Evolutionary conservation across 176 grass and related monocot species (phyloP).

Genomic region (Avena atlantica): DNA sequence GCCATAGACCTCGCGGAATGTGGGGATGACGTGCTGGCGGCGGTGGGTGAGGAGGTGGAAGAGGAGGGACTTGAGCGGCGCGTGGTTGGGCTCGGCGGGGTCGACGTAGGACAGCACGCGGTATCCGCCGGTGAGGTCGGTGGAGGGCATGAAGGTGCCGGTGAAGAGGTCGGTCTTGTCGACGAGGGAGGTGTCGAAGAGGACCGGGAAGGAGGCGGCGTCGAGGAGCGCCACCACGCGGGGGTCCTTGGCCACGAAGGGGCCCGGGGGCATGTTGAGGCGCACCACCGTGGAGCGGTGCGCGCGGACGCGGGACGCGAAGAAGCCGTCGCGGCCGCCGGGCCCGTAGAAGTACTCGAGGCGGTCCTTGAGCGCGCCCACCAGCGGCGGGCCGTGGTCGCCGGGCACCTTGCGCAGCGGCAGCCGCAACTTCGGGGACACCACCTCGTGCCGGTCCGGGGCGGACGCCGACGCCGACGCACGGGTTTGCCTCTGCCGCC

Average conservation of each 20-base stretch:
- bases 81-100: constrained; percentile 79
- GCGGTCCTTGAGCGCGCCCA: constrained; percentile 79
- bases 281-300: constrained; percentile 84
- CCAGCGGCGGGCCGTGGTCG: constrained; percentile 73
- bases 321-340: constrained; percentile 85
- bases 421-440: constrained; percentile 53
- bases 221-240: constrained; percentile 95
- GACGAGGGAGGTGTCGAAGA: constrained; percentile 87
- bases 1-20: constrained; percentile 72
- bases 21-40: constrained; percentile 69
- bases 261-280: constrained; percentile 94
- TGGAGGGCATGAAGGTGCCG: constrained; percentile 98
- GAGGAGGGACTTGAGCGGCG: constrained; percentile 75
- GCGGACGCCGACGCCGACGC: constrained; percentile 32
- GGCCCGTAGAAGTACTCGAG: constrained; percentile 81
- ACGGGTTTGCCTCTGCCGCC: background rate
- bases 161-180: constrained; percentile 96
- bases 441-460: constrained; percentile 45
- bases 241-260: constrained; percentile 75
- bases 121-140: constrained; percentile 88
- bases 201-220: constrained; percentile 85
- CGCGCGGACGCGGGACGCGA: constrained; percentile 69
- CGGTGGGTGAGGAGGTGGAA: constrained; percentile 85
- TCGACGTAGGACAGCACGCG: constrained; percentile 91
- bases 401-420: constrained; percentile 83